Base-by-base conservation (phyloP, 2,329 filamentous ascomycete genomes). In the Allantophomopsis cytisporea region DNA sequence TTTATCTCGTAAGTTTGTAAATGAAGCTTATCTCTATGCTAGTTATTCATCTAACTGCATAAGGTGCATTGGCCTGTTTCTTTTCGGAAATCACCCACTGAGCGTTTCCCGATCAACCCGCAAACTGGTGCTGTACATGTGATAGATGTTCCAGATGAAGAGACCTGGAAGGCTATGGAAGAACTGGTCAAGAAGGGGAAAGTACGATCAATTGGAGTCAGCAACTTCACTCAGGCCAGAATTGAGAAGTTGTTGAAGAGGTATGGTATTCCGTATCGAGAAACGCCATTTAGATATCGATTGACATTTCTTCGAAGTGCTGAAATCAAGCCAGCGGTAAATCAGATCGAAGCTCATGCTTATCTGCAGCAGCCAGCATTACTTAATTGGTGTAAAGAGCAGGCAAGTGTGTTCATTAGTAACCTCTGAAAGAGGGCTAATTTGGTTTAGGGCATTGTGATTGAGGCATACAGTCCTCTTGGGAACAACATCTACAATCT, bases 161-260 rank as follows among this genome's bases (percentile, higher is more conserved):
- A 28, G 23, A 45, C 81, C 31, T 93, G 83, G 83, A 78, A 77
- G 61, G 71, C 72, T 55, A 77, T 86, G 69, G 81, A 85, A 64
- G 68, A 65, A 43, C 64, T 84, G 5, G 63, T 79, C 7, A 58
- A 58, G 14, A 66, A 69, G 0, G 76, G 76, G 47, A 79, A 76
- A 59, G 63, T 66, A 16, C 63, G 64, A 45, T 62, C 67, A 33
- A 76, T 79, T 40, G 73, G 73, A 17, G 66, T 78, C 30, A 71
- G 66, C 45, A 78, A 78, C 61, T 77, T 67, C 57, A 70, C 61
- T 16, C 54, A 60, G 36, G 43, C 53, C 7, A 56, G 56, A 14
- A 54, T 69, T 15, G 55, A 65, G 47, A 49, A 60, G n/a, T 54
- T 71, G 33, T 53, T 68, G 15, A 41, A 52, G 37, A 69, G 71